Evolutionary conservation across 176 grass and related monocot genomes (phyloP).

Genomic region (Triticum monococcum): DNA sequence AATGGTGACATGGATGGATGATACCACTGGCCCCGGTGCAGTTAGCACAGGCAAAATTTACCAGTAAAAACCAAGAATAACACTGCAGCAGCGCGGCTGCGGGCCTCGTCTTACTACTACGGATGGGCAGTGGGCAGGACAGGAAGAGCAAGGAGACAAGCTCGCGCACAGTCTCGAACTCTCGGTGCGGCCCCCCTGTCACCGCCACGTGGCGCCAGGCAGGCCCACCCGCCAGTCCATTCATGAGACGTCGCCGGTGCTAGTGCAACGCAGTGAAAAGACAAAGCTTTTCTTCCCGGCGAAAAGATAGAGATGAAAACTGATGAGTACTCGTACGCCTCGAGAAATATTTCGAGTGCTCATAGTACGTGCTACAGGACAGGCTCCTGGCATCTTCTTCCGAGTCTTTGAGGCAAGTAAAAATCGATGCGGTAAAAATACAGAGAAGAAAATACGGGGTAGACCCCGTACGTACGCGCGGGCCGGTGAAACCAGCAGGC

Average conservation of each 20-base stretch:
- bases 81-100: too few species aligned
- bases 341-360: not conserved
- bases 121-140: not conserved
- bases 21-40: too few species aligned
- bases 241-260: not conserved
- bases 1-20: too few species aligned
- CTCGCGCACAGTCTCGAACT: not conserved
- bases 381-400: not conserved
- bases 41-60: not conserved
- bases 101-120: too few species aligned
- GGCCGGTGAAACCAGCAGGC: not conserved
- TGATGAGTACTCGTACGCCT: not conserved
- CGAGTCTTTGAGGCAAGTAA: not conserved
- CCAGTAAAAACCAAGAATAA: not conserved
- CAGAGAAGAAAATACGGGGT: not conserved
- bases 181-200: not conserved
- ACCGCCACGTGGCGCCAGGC: not conserved
- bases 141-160: not conserved
- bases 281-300: not conserved
- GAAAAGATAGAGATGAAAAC: not conserved
- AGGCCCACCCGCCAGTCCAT: not conserved
- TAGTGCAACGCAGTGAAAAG: not conserved
- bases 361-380: not conserved
- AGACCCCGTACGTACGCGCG: not conserved
- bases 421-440: conserved; percentile 26